These are phyloP conservation scores for Rubroshorea leprosula DNA, from an alignment of 345 rosid species.

Conservation along the genomic window DNA sequence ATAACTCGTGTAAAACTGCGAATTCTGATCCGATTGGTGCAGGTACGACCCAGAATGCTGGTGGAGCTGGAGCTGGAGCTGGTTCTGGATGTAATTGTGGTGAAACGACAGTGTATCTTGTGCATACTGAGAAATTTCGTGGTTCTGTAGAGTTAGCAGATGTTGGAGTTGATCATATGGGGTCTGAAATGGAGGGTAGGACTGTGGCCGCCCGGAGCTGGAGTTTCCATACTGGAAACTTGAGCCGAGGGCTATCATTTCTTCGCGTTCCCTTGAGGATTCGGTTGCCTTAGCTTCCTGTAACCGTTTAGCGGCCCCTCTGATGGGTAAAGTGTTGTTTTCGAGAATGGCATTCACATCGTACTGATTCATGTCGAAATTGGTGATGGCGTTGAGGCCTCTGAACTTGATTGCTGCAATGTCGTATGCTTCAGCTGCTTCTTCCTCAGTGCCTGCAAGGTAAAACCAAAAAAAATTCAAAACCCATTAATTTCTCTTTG, in stretches of 20 bases:
- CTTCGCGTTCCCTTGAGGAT: constrained; percentile 71
- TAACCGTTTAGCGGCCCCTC: constrained; percentile 91
- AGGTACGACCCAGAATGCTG: constrained; percentile 44
- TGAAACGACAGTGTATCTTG: constrained; percentile 47
- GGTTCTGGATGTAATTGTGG: constrained; percentile 65
- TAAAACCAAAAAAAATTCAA: too few relatives aligned
- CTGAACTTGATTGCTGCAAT: constrained; percentile 95
- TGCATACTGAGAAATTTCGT: constrained; percentile 56
- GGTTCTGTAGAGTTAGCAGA: constrained; percentile 60
- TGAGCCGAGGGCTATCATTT: constrained; percentile 80
- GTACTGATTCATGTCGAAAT: constrained; percentile 91
- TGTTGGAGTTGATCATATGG: constrained; percentile 63
- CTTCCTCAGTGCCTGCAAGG: constrained; percentile 81
- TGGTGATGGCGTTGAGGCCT: constrained; percentile 88
- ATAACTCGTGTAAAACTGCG: constrained; percentile 64
- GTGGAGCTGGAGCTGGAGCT: constrained; percentile 71
- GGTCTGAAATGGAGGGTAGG: constrained; percentile 55
- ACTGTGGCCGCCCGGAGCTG: constrained; percentile 45
- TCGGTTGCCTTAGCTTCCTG: constrained; percentile 98
- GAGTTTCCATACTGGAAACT: constrained; percentile 56
- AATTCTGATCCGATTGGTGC: constrained; percentile 41
- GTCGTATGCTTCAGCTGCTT: constrained; percentile 99
- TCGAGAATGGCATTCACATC: constrained; percentile 96
- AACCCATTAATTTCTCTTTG: too few relatives aligned
- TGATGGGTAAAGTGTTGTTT: constrained; percentile 86